These are phyloP conservation scores for Kurtzmaniella quercitrusa DNA, from an alignment of 1,139 yeast species.

Conservation along the genomic window DNA sequence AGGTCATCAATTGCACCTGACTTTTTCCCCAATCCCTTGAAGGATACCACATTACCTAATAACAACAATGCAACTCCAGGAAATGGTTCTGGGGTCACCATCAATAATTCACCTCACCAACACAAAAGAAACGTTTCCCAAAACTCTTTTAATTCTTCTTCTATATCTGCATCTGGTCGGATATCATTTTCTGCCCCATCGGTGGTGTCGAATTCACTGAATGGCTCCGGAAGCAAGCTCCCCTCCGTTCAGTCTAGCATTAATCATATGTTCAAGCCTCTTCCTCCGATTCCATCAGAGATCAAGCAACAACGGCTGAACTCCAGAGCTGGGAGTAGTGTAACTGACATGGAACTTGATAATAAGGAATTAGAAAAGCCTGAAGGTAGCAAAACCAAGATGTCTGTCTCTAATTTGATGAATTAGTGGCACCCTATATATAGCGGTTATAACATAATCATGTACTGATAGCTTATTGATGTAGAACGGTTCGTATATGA, in stretches of 20 bases:
- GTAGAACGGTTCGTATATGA: too few relatives aligned
- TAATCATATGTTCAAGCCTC: conserved; percentile 2
- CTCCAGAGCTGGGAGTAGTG: not conserved
- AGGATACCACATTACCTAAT: conserved; percentile 10
- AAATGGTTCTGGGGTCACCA: not conserved
- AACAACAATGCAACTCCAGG: not conserved
- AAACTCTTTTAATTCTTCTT: conserved; percentile 29
- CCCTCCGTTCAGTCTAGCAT: conserved; percentile 1
- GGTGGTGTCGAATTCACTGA: conserved; percentile 9
- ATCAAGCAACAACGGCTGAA: not conserved
- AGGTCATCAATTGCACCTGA: conserved; percentile 36
- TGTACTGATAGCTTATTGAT: conserved; percentile 1
- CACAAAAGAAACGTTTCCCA: conserved; percentile 29
- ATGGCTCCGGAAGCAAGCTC: conserved; percentile 2
- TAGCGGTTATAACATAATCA: not conserved
- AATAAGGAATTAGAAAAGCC: not conserved
- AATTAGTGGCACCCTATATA: conserved; percentile 4
- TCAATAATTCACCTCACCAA: conserved; percentile 10
- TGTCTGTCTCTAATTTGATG: conserved; percentile 16
- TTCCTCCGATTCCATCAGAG: conserved; percentile 4
- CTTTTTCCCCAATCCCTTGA: conserved; percentile 37
- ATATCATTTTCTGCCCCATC: conserved; percentile 25
- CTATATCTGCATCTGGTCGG: conserved; percentile 23
- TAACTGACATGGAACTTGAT: not conserved
- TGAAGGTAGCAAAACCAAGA: conserved; percentile 14